Base-by-base conservation (phyloP, 148 eudicot genomes). In the Mesembryanthemum crystallinum region DNA sequence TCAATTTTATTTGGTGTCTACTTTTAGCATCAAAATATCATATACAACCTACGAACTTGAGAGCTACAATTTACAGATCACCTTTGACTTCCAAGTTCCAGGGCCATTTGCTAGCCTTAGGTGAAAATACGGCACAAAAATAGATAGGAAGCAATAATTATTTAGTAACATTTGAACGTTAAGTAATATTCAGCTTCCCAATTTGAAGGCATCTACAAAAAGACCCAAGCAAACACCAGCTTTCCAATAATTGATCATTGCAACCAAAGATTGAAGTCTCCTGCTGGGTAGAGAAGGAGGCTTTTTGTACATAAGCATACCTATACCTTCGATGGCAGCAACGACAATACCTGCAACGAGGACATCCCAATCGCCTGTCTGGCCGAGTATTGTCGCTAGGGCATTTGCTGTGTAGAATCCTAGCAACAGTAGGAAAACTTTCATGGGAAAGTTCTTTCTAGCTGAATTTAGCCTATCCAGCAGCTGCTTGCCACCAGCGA, bases 391-490 rank as follows among this genome's bases (percentile, higher is more conserved):
- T 17, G 98, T 94, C 17, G 98, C 98, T 28, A 94, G 79, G 3
- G 98, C 98, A 73, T 94, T 94, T 39, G 98, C 98, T 0, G 97
- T 94, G 88, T 94, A 94, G 83, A 94, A 94, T 21, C 98, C 98
- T 15, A 94, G 78, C 71, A 94, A 83, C 11, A 94, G 78, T 62
- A 94, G 98, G 80, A 94, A 94, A 77, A 94, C 84, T 78, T 94
- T 94, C 97, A 90, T 86, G 27, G 98, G 97, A 33, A 94, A 88
- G 82, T 90, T 92, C 76, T 89, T 92, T 73, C 98, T 83, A 32
- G 97, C 91, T 0, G 95, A 79, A 77, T 92, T 92, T 35, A 94
- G 78, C 81, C 92, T 94, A 17, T 82, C 88, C 72, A 94, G 74
- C 18, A 94, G 86, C 82, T 90, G 88, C 72, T 84, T 88, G 30